Conservation (phyloP, 202 grass and related monocot genomes). For the Schoenoplectus tabernaemontani region DNA sequence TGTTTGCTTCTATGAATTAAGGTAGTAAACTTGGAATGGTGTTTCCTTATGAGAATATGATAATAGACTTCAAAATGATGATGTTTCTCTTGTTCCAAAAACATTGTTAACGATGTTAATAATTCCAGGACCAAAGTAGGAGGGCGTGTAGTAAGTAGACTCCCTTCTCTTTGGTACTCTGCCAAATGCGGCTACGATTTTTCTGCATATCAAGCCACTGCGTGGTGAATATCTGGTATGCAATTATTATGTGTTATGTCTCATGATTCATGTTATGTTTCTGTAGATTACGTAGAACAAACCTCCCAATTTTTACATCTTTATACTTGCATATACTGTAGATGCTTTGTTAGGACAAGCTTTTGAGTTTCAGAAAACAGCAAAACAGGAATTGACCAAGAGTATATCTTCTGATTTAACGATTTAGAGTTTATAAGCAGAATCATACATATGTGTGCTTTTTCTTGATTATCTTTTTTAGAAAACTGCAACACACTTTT, state of each 20-base stretch:
- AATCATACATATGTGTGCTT: background rate
- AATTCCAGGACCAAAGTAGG: slow-evolving; percentile 19
- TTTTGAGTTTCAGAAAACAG: background rate
- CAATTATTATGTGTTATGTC: slow-evolving; percentile 20
- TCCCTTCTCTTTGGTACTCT: slow-evolving; percentile 25
- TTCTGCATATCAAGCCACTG: slow-evolving; percentile 14
- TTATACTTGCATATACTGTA: background rate
- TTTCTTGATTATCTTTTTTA: background rate
- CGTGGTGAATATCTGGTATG: slow-evolving; percentile 21
- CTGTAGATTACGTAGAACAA: background rate
- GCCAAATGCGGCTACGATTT: slow-evolving; percentile 5
- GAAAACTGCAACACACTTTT: background rate
- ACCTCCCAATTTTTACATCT: background rate
- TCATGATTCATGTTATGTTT: background rate
- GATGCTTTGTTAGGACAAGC: background rate
- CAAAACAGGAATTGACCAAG: background rate
- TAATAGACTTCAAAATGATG: background rate
- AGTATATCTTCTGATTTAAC: background rate
- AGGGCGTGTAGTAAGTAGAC: slow-evolving; percentile 18
- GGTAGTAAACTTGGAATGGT: background rate
- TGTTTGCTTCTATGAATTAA: slow-evolving; percentile 7
- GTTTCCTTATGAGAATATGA: background rate
- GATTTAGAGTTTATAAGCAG: background rate
- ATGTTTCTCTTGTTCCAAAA: background rate
- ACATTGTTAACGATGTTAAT: slow-evolving; percentile 2